Conservation (phyloP, 257 asterid genomes). For the Solanum chilense region DNA sequence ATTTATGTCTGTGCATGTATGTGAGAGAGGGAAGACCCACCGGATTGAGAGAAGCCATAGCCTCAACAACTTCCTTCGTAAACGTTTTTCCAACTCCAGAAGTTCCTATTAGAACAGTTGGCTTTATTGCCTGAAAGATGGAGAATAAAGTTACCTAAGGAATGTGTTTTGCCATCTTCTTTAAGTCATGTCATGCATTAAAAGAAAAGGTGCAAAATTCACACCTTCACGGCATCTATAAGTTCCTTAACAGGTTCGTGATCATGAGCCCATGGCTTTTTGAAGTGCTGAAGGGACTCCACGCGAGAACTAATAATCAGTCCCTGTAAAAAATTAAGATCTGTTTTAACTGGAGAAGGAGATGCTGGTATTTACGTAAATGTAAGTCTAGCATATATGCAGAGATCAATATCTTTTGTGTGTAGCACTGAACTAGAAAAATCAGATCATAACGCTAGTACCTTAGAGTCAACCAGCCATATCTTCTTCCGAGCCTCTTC, state of each 20-base stretch:
- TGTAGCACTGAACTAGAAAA: background rate
- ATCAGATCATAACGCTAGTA: slow-evolving; percentile 2
- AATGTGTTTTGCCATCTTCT: background rate
- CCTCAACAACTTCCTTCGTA: slow-evolving; percentile 67
- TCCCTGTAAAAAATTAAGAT: slow-evolving; percentile 35
- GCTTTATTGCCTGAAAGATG: slow-evolving; percentile 55
- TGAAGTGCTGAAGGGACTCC: slow-evolving; percentile 89
- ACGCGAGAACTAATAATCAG: slow-evolving; percentile 59
- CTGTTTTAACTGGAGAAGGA: background rate
- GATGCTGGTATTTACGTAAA: background rate
- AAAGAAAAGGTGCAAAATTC: background rate
- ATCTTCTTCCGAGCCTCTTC: slow-evolving; percentile 78
- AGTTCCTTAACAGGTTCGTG: slow-evolving; percentile 68
- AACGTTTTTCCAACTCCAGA: slow-evolving; percentile 84
- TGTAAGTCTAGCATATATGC: background rate
- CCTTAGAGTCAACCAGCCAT: slow-evolving; percentile 95
- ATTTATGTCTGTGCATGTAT: background rate
- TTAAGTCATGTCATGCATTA: background rate
- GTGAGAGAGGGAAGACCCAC: slow-evolving; percentile 14
- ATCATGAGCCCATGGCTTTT: slow-evolving; percentile 84
- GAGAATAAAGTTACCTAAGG: background rate
- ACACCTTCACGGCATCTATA: slow-evolving; percentile 73
- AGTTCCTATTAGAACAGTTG: slow-evolving; percentile 81
- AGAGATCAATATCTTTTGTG: background rate
- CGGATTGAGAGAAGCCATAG: slow-evolving; percentile 83